Base-by-base conservation (phyloP, 2,329 filamentous ascomycete genomes). In the Bipolaris cookei region DNA sequence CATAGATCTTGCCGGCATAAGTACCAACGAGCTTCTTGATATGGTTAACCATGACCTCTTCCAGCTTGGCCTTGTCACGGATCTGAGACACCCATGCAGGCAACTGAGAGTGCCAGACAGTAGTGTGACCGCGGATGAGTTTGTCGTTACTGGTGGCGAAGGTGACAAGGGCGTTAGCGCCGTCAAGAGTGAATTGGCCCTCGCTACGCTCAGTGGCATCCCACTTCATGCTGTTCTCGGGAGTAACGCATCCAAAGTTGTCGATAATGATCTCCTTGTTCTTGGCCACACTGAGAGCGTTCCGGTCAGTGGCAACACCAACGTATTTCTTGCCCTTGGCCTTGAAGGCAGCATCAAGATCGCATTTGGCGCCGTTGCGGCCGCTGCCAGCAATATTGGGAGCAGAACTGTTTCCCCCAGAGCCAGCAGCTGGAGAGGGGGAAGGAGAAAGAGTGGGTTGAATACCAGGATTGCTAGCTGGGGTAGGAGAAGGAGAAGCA, bases 141-240 rank as follows among this genome's bases (percentile, higher is more conserved):
- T 86, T 84, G 69, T 79, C 78, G 74, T 88, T 86, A 46, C 71
- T 63, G 1, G 69, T 69, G 7, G 86, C 87, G 74, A 80, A 89
- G 72, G 85, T 74, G 57, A 88, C 85, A n/a, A 89, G 79, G 67
- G 80, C 80, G 72, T 89, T 86, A 7, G 84, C 81, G n/a, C 74
- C 76, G 14, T 65, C 71, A 65, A 86, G 88, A 61, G 77, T 85
- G 80, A 86, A 90, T 1, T 64, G 68, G 57, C 81, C 81, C 58
- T 79, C 77, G 25, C 70, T 69, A 52, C 70, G 68, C 72, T 88
- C 78, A 16, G 80, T 80, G 32, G 82, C 77, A 64, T 88, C 85
- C 87, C 87, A 90, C 76, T 90, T 90, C 83, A 89, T 88, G 69
- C 81, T 62, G 80, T 90, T 90, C 79, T 90, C 88, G 1, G 84